phyloP scores from a whole-genome alignment of 1,139 yeast species.

The Scheffersomyces quercinus region DNA sequence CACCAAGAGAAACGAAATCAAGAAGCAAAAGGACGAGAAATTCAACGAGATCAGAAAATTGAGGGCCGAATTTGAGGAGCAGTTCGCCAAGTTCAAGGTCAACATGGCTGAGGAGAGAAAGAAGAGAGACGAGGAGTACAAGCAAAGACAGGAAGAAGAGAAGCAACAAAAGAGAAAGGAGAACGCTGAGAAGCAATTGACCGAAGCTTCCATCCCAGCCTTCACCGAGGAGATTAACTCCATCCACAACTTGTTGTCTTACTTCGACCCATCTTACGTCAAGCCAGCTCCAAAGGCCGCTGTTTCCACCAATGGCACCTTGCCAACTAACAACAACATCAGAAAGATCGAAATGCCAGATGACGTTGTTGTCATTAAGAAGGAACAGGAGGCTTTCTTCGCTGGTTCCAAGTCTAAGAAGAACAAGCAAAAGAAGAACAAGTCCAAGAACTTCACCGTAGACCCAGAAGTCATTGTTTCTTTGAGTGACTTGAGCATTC shows the following conservation, averaged over 20 bases:
- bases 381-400: constrained; percentile 62
- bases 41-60: constrained; percentile 63
- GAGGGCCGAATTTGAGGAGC: constrained; percentile 67
- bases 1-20: constrained; percentile 67
- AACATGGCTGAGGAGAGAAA: constrained; percentile 69
- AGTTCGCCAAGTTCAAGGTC: constrained; percentile 69
- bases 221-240: constrained; percentile 72
- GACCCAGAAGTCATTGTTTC: constrained; percentile 81
- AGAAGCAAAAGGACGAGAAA: constrained; percentile 68
- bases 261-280: constrained; percentile 79
- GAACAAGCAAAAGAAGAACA: constrained; percentile 44
- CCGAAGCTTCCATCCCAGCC: constrained; percentile 80
- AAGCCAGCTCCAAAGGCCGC: constrained; percentile 52
- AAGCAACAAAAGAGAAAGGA: constrained; percentile 63
- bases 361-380: constrained; percentile 64
- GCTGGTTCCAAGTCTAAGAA: constrained; percentile 48
- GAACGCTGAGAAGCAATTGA: constrained; percentile 64
- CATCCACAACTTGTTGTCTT: constrained; percentile 68
- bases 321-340: constrained; percentile 29
- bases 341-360: constrained; percentile 61
- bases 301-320: constrained; percentile 25
- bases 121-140: constrained; percentile 69
- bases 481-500: constrained; percentile 72
- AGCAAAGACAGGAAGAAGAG: constrained; percentile 54
- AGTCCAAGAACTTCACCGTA: constrained; percentile 57